These are phyloP conservation scores for Spatholobus suberectus DNA, from an alignment of 306 rosid genomes.

Conservation along the genomic window DNA sequence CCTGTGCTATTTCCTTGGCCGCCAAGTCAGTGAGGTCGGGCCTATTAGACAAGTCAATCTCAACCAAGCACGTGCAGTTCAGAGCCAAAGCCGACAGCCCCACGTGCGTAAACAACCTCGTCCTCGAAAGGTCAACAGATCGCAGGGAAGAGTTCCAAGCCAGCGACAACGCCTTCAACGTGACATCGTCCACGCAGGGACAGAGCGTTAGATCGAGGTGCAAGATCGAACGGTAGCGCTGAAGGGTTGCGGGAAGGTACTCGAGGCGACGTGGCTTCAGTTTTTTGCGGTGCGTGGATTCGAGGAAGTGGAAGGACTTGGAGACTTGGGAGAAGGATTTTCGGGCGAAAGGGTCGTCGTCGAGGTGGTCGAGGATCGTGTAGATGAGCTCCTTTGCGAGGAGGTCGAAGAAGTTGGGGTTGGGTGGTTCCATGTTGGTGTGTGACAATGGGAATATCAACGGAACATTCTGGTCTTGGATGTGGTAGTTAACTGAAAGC, in stretches of 20 bases:
- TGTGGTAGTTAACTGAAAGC: constrained; percentile 36
- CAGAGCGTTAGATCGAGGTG: constrained; percentile 71
- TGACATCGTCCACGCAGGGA: constrained; percentile 55
- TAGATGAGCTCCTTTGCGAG: constrained; percentile 58
- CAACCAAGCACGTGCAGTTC: constrained; percentile 56
- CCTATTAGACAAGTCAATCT: constrained; percentile 69
- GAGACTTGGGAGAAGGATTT: constrained; percentile 69
- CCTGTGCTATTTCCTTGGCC: constrained; percentile 60
- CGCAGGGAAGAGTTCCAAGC: constrained; percentile 41
- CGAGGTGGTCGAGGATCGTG: constrained; percentile 59
- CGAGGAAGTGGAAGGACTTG: constrained; percentile 61
- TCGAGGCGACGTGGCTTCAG: constrained; percentile 73
- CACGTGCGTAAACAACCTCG: constrained; percentile 54
- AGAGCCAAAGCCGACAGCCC: constrained; percentile 57
- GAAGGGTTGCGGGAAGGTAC: constrained; percentile 43
- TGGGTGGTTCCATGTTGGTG: constrained; percentile 13
- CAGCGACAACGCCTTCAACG: constrained; percentile 46
- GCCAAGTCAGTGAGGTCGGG: constrained; percentile 61
- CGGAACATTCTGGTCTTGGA: not conserved
- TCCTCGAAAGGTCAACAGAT: constrained; percentile 64
- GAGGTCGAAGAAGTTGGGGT: constrained; percentile 17
- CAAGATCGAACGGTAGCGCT: constrained; percentile 53
- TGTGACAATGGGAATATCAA: not conserved
- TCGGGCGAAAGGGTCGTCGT: constrained; percentile 53
- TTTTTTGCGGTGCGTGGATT: constrained; percentile 61